Base-by-base conservation (phyloP, 2,329 filamentous ascomycete species). In the Kalmusia sp. region DNA sequence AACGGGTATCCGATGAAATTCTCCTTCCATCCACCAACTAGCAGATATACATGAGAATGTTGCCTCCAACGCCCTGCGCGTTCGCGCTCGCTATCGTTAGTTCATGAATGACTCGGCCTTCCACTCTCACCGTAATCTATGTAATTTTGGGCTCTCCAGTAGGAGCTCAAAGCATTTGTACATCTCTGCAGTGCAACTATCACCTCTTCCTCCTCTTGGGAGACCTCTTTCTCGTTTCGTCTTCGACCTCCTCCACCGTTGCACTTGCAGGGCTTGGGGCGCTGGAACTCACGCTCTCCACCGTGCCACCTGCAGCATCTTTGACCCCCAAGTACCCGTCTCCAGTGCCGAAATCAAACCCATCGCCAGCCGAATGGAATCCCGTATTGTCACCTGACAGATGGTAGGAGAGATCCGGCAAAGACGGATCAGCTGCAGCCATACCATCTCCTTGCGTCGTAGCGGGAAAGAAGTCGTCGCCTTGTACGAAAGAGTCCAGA, bases 401-500 rank as follows among this genome's bases (percentile, higher is more conserved):
- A 1, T 68, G 58, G 45, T 65, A 70, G 41, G 64, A 67, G 40
- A 72, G 63, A 54, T 71, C 69, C 1, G 65, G 64, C 3, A 69
- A 45, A 2, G 49, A 57, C 7, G 50, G 22, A 22, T 60, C 59
- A 6, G 31, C 49, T 1, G 43, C 40, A 6, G 24, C 33, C 5
- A 11, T 51, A 24, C 33, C 53, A 27, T 25, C 17, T 0, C 30
- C 35, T 6, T 41, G 21, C 6, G 43, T 43, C 14, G 52, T 41
- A 8, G 51, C 52, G 6, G 79, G 76, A 56, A 84, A 84, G 61
- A 82, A 84, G 57, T 85, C 82, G 22, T 80, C 75, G 50, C 74
- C 80, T 57, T 83, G 81, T 54, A 86, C 80, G 55, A 86, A 84
- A n/a, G 77, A 75, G 58, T 85, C 82, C 2, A 86, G 77, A 55